Conservation (phyloP, 2,329 filamentous ascomycete species). For the Cladosporium halotolerans region DNA sequence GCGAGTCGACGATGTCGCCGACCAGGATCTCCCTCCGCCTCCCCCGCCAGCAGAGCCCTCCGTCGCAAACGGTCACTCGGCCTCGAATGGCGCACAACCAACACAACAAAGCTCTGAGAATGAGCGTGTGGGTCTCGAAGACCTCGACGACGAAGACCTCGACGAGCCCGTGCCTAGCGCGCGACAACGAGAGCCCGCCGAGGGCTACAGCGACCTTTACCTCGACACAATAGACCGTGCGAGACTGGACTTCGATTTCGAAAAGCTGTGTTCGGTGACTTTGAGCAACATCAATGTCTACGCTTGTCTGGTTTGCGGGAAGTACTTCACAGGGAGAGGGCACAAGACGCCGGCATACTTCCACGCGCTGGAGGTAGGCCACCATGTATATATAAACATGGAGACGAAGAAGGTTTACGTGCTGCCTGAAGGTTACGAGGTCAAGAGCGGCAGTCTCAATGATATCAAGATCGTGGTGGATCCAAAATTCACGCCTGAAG, state of each 20-base stretch:
- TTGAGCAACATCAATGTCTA: slow-evolving; percentile 99
- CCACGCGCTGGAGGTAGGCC: slow-evolving; percentile 87
- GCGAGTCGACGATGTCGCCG: slow-evolving; percentile 39
- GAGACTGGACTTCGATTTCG: slow-evolving; percentile 95
- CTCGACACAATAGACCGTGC: slow-evolving; percentile 93
- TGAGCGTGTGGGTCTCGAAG: slow-evolving; percentile 30
- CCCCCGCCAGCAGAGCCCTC: slow-evolving; percentile 18
- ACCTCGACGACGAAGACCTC: slow-evolving; percentile 32
- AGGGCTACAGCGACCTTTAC: slow-evolving; percentile 91
- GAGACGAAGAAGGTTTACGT: slow-evolving; percentile 86
- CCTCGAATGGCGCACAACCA: slow-evolving; percentile 22
- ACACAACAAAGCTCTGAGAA: slow-evolving; percentile 32
- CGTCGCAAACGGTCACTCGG: slow-evolving; percentile 17
- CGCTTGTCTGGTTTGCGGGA: slow-evolving; percentile 94
- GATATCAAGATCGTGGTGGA: slow-evolving; percentile 98
- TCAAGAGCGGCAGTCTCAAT: slow-evolving; percentile 86
- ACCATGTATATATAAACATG: slow-evolving; percentile 99
- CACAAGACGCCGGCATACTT: slow-evolving; percentile 96
- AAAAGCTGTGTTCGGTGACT: slow-evolving; percentile 94
- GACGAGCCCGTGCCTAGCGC: slow-evolving; percentile 24
- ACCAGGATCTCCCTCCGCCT: slow-evolving; percentile 27
- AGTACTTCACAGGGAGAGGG: slow-evolving; percentile 91
- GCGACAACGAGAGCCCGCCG: slow-evolving; percentile 55
- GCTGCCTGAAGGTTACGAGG: slow-evolving; percentile 93
- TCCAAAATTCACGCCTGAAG: slow-evolving; percentile 71